Conservation (phyloP, 1,284 basidiomycete species). For the Athelia sp. region DNA sequence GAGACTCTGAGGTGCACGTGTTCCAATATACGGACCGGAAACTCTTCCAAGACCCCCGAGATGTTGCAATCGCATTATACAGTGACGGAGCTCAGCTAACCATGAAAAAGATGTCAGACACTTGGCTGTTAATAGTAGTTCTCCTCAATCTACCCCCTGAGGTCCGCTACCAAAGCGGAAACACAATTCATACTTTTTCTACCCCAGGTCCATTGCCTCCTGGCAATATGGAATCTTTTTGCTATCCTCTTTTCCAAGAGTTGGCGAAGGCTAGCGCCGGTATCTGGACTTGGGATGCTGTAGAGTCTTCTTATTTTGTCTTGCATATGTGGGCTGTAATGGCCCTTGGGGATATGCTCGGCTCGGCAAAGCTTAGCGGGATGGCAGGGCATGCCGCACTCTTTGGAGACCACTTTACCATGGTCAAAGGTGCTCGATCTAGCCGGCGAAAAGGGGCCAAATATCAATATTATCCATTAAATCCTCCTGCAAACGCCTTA, state of each 20-base stretch:
- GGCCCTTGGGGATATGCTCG: not conserved
- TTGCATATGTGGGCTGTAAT: not conserved
- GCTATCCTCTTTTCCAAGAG: not conserved
- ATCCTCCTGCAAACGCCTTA: not conserved
- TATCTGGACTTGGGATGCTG: not conserved
- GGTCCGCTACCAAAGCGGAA: not conserved
- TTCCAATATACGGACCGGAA: not conserved
- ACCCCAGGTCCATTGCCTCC: not conserved
- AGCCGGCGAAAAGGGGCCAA: constrained; percentile 2
- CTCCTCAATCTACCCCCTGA: not conserved
- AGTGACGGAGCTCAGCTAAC: constrained; percentile 4
- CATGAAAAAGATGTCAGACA: constrained; percentile 1
- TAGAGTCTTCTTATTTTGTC: not conserved
- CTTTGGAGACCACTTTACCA: constrained; percentile 1
- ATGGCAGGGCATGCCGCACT: constrained; percentile 4
- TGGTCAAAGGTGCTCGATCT: constrained; percentile 3
- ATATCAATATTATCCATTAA: constrained; percentile 6
- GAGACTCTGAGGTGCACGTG: not conserved
- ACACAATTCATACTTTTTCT: not conserved
- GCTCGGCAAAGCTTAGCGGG: not conserved
- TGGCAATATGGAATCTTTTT: not conserved
- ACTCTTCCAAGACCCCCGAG: not conserved
- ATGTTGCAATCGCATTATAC: not conserved
- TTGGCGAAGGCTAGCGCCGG: not conserved
- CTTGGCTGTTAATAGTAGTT: not conserved